These are phyloP conservation scores for Sarocladium strictum DNA, from an alignment of 2,329 filamentous ascomycete genomes.

Conservation along the genomic window DNA sequence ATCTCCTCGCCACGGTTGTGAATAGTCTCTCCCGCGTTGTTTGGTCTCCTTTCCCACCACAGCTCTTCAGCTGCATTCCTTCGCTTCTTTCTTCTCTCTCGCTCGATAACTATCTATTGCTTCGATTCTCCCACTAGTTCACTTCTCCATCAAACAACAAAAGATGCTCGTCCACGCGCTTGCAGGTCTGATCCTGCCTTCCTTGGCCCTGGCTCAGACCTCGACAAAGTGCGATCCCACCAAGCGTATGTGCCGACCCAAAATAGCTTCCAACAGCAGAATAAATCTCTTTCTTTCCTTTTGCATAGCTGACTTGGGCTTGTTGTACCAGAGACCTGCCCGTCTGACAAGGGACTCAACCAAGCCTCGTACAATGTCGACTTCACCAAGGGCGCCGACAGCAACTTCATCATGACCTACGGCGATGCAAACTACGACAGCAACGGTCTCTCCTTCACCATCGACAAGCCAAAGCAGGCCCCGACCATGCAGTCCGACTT, in stretches of 20 bases:
- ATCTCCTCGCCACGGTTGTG: neutral
- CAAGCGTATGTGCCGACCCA: neutral
- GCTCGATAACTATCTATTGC: neutral
- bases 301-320: neutral
- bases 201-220: neutral
- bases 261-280: neutral
- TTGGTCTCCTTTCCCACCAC: neutral
- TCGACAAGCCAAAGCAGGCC: conserved; percentile 46
- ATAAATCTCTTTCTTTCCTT: neutral
- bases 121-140: neutral
- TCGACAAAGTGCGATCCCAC: conserved; percentile 1
- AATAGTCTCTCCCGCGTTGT: neutral
- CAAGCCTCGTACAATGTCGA: conserved; percentile 47
- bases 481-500: conserved; percentile 60
- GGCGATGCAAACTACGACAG: conserved; percentile 16
- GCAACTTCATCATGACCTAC: conserved; percentile 18
- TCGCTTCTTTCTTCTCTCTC: neutral
- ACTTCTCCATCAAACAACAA: neutral
- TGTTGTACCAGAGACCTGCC: conserved; percentile 45
- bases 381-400: conserved; percentile 55
- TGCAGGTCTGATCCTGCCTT: conserved; percentile 1
- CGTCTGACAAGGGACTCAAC: conserved; percentile 58
- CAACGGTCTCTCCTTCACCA: conserved; percentile 35
- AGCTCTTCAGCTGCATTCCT: neutral
- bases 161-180: neutral